These are phyloP conservation scores for Dichomitus squalens DNA, from an alignment of 1,284 basidiomycete genomes.

Conservation along the genomic window DNA sequence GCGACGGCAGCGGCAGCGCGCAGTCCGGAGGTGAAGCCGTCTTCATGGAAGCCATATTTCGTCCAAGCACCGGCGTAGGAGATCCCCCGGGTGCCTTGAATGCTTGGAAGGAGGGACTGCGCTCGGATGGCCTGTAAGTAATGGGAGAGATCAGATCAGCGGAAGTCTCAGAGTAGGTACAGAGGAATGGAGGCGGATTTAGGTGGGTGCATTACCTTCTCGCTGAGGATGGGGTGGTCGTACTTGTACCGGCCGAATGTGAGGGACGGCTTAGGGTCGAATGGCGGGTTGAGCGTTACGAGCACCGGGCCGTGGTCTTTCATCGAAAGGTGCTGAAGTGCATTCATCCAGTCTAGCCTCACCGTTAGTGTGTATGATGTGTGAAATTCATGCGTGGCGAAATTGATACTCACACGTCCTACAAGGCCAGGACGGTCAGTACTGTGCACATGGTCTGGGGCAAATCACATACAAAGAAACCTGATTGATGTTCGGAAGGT, in stretches of 20 bases:
- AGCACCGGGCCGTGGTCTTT: constrained; percentile 65
- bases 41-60: constrained; percentile 82
- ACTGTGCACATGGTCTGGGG: too few relatives aligned
- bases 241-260: constrained; percentile 62
- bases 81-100: constrained; percentile 69
- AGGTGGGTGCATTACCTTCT: constrained; percentile 35
- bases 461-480: constrained; percentile 69
- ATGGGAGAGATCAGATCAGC: not conserved
- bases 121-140: constrained; percentile 51
- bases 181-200: constrained; percentile 8
- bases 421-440: too few relatives aligned
- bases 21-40: constrained; percentile 74
- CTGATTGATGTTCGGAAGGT: constrained; percentile 55
- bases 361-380: not conserved
- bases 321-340: constrained; percentile 70
- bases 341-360: constrained; percentile 61
- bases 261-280: constrained; percentile 55
- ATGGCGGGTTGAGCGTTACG: constrained; percentile 79
- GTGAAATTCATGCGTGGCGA: not conserved
- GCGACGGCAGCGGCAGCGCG: constrained; percentile 38
- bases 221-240: constrained; percentile 68
- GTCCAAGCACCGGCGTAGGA: constrained; percentile 82
- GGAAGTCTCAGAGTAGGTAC: constrained; percentile 7
- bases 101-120: constrained; percentile 53
- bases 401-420: constrained; percentile 46